Percentiles rank a stretch among this genome's conserved stretches.
Evolutionary conservation across 108 stramenopile genomes (phyloP).

Genomic region (Pseudonitzschia multiseries): DNA sequence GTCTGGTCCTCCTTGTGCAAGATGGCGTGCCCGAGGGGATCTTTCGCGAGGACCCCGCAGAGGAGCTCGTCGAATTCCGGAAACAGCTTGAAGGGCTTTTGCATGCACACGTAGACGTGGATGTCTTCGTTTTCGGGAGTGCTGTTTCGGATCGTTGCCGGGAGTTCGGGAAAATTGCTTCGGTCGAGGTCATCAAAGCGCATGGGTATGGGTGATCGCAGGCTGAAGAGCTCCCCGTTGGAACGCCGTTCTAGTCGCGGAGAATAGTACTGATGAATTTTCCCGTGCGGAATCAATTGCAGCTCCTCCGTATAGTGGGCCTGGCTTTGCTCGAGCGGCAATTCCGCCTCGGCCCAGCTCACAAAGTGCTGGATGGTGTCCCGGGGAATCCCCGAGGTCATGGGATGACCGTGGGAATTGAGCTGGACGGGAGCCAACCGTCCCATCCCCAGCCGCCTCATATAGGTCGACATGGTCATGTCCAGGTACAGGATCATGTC

Average conservation of each 20-base stretch:
- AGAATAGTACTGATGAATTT: conserved; percentile 37
- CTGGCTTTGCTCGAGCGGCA: conserved; percentile 20
- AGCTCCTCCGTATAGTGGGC: conserved; percentile 42
- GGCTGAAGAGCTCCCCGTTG: conserved; percentile 1
- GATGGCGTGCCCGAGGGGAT: conserved; percentile 14
- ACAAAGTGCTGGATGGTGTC: conserved; percentile 36
- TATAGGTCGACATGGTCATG: conserved; percentile 33
- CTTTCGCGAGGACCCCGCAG: conserved; percentile 33
- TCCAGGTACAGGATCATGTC: conserved; percentile 42
- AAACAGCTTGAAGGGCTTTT: conserved; percentile 40
- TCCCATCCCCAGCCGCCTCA: conserved; percentile 27
- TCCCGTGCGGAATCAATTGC: conserved; percentile 13
- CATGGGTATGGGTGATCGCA: too few species aligned
- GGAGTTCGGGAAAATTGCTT: conserved; percentile 7
- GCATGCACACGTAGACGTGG: conserved; percentile 38
- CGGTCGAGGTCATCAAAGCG: conserved; percentile 4
- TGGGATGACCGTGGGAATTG: conserved; percentile 39
- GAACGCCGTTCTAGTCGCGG: conserved; percentile 11
- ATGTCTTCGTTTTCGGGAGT: background rate
- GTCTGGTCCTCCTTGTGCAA: conserved; percentile 9
- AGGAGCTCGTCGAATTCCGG: conserved; percentile 39
- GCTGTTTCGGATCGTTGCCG: background rate
- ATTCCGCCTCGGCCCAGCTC: conserved; percentile 43
- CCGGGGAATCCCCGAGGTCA: conserved; percentile 33
- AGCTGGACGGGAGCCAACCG: conserved; percentile 41